phyloP scores from a whole-genome alignment of 805 yeast genomes.

The Candida glaebosa region DNA sequence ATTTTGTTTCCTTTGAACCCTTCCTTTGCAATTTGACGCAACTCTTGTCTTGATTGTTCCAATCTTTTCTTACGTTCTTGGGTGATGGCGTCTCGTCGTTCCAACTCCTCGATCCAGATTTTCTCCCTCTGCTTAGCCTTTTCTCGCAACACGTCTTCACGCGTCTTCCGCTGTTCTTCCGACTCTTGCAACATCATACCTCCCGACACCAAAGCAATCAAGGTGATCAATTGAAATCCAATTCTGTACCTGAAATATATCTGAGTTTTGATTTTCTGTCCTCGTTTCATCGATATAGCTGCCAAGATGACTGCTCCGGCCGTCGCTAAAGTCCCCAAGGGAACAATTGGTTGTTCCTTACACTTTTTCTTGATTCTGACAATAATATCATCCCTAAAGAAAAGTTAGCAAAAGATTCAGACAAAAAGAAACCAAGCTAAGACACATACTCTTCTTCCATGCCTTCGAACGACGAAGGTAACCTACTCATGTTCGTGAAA shows the following conservation, averaged over 20 bases:
- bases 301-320: slow-evolving; percentile 79
- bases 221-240: slow-evolving; percentile 77
- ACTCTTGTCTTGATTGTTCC: slow-evolving; percentile 51
- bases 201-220: slow-evolving; percentile 79
- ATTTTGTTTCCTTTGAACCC: slow-evolving; percentile 27
- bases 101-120: slow-evolving; percentile 87
- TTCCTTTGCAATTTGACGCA: slow-evolving; percentile 28
- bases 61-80: slow-evolving; percentile 68
- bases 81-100: slow-evolving; percentile 75
- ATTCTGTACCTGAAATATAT: slow-evolving; percentile 88
- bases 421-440: no score
- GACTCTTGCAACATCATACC: slow-evolving; percentile 64
- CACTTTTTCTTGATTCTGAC: slow-evolving; percentile 60
- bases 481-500: slow-evolving; percentile 13
- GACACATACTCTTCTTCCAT: slow-evolving; percentile 44
- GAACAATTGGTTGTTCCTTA: slow-evolving; percentile 86
- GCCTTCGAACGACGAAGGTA: slow-evolving; percentile 51
- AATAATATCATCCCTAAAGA: slow-evolving; percentile 41
- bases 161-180: slow-evolving; percentile 42
- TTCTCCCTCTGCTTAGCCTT: slow-evolving; percentile 83
- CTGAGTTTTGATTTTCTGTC: slow-evolving; percentile 75
- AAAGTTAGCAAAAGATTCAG: slow-evolving; percentile 11
- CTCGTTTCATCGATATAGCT: slow-evolving; percentile 67
- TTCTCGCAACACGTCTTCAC: slow-evolving; percentile 64
- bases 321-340: slow-evolving; percentile 76